Base-by-base conservation (phyloP, 345 rosid species). In the Pugionium cornutum region DNA sequence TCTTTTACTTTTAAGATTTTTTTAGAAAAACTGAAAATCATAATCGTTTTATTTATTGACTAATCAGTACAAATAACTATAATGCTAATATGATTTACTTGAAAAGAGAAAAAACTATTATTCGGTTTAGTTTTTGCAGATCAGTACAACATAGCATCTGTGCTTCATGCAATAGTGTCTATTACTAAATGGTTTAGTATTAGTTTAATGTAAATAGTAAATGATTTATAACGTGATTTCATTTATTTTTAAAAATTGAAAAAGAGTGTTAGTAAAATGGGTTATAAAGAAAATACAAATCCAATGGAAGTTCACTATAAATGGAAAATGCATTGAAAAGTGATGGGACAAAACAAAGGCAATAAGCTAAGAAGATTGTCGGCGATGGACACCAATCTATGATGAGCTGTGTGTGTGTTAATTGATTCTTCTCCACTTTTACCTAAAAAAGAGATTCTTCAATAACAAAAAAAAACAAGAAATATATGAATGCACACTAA, bases 311-410 rank as follows among this genome's bases (percentile, higher is more conserved):
- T 18, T 73, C 67, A 33, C 77, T 30, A 53, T 32, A 48, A 67
- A 61, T 29, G 26, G 77, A 61, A 73, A 67, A 43, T 59, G 72
- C 3, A 26, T 52, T 60, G 77, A 74, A 33, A 33, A 67, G 73
- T 44, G 77, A 67, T 49, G 73, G 77, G 67, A 74, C 77, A 67
- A 67, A 74, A 67, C 73, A 53, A 74, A 74, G 64, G 64, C 69
- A 47, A 46, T 40, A 62, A 74, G 77, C 64, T 62, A 47, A 60
- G 68, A 61, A 61, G 41, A 47, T 67, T 67, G 77, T 74, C 77
- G 77, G 77, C 42, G 59, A 74, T 60, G 73, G 68, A 73, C 77
- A 46, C 58, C 63, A 66, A 51, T 34, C 44, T 35, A 58, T 66
- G 43, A 64, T 39, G 67, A 52, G 50, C 18, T 60, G 3, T 66